These are phyloP conservation scores for Neocallimastix lanati DNA, from an alignment of 192 early-diverging fungal genomes.

Conservation along the genomic window DNA sequence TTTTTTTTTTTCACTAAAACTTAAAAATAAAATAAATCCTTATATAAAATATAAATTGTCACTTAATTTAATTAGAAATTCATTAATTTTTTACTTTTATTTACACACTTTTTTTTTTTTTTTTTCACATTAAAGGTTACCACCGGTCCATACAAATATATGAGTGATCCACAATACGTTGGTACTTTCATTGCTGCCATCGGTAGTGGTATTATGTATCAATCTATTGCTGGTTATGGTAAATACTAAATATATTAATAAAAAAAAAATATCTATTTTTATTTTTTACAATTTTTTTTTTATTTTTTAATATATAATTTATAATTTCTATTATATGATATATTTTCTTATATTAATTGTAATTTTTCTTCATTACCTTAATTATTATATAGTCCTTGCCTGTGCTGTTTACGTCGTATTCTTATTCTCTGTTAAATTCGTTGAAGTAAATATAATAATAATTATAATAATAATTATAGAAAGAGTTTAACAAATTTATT, in stretches of 20 bases:
- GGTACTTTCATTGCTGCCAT: conserved; percentile 28
- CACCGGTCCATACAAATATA: conserved; percentile 25
- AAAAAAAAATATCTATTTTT: not conserved
- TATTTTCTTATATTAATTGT: not conserved
- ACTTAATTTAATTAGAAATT: too few species aligned
- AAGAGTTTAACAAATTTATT: too few species aligned
- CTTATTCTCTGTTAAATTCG: conserved; percentile 25
- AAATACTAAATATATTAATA: too few species aligned
- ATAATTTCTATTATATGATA: not conserved
- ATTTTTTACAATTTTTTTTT: not conserved
- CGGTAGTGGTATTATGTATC: conserved; percentile 26
- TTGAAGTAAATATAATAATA: conserved; percentile 17
- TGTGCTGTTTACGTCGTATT: conserved; percentile 23
- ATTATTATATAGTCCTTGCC: conserved; percentile 12
- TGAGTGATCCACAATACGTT: conserved; percentile 36
- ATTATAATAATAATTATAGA: not conserved
- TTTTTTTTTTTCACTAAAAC: too few species aligned
- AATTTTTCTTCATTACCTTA: too few species aligned
- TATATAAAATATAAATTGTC: too few species aligned
- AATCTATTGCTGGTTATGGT: conserved; percentile 23
- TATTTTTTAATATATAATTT: not conserved
- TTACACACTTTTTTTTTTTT: too few species aligned
- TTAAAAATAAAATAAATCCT: too few species aligned
- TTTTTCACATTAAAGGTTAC: conserved; percentile 9
- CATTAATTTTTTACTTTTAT: too few species aligned